Percentiles rank a stretch among this genome's conserved stretches.
phyloP scores from a whole-genome alignment of 495 filamentous ascomycete species.

The Daldinia childiae region DNA sequence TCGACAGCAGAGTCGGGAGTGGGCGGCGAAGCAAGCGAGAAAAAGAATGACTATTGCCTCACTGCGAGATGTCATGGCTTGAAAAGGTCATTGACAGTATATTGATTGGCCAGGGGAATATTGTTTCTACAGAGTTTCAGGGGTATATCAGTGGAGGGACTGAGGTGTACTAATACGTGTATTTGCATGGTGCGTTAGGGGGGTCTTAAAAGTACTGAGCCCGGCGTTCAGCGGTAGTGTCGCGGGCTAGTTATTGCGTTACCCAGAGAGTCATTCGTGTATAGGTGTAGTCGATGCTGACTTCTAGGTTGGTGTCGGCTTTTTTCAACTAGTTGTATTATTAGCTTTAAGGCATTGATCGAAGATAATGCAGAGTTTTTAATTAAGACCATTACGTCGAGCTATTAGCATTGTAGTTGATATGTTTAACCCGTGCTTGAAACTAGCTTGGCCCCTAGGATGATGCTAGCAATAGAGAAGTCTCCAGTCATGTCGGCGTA shows the following conservation, averaged over 20 bases:
- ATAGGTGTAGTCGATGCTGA: slow-evolving; percentile 9
- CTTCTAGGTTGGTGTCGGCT: slow-evolving; percentile 15
- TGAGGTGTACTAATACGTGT: slow-evolving; percentile 28
- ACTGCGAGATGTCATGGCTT: slow-evolving; percentile 24
- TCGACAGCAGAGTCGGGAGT: slow-evolving; percentile 68
- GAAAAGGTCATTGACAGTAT: not conserved
- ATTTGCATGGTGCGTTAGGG: slow-evolving; percentile 31
- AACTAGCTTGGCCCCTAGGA: not conserved
- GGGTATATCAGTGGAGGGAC: slow-evolving; percentile 6
- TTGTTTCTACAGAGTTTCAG: not conserved
- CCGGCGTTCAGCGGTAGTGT: slow-evolving; percentile 34
- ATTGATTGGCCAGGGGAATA: not conserved
- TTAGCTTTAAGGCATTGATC: slow-evolving; percentile 22
- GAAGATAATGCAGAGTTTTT: slow-evolving; percentile 16
- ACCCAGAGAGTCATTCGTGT: slow-evolving; percentile 15
- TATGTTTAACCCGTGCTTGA: not conserved
- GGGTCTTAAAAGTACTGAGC: slow-evolving; percentile 16
- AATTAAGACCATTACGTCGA: slow-evolving; percentile 11
- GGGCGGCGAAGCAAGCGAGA: slow-evolving; percentile 71
- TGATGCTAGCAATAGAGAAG: not conserved
- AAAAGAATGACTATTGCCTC: slow-evolving; percentile 41
- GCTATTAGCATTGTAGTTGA: not conserved
- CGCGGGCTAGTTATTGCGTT: slow-evolving; percentile 8
- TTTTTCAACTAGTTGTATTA: slow-evolving; percentile 21
- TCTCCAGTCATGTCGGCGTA: no score